Percentiles rank a stretch among this genome's conserved stretches.
Evolutionary conservation across 371 early-diverging fungal species (phyloP).

Genomic region (Mucor sp.): DNA sequence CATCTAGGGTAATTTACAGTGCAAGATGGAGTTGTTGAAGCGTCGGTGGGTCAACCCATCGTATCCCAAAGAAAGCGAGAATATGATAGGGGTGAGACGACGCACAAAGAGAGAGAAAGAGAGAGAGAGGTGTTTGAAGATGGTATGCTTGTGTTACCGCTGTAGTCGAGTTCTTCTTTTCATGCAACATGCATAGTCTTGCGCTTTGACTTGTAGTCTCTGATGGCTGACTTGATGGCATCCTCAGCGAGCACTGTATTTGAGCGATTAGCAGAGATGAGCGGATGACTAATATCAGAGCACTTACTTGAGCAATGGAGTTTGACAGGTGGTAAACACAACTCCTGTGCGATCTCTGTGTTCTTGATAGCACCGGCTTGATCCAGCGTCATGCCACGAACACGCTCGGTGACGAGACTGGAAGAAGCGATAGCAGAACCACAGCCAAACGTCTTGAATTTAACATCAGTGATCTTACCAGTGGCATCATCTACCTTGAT

Average conservation of each 20-base stretch:
- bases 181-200: background rate
- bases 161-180: background rate
- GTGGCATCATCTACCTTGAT: slow-evolving; percentile 92
- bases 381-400: slow-evolving; percentile 90
- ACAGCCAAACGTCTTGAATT: slow-evolving; percentile 99
- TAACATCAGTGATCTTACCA: slow-evolving; percentile 94
- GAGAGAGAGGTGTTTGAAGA: background rate
- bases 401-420: slow-evolving; percentile 92
- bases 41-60: background rate
- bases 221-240: slow-evolving; percentile 97
- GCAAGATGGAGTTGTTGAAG: background rate
- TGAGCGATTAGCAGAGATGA: background rate
- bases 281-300: background rate
- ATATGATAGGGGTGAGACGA: background rate
- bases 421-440: slow-evolving; percentile 98
- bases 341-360: slow-evolving; percentile 96
- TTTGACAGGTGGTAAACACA: slow-evolving; percentile 97
- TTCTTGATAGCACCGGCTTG: slow-evolving; percentile 95
- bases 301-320: slow-evolving; percentile 95
- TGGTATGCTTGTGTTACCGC: background rate
- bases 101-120: background rate
- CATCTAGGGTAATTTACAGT: background rate
- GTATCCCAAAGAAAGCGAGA: background rate
- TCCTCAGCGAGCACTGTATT: slow-evolving; percentile 96
- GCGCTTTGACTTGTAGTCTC: slow-evolving; percentile 82